Evolutionary conservation across 2,329 filamentous ascomycete genomes (phyloP).

Genomic region (Sphaerulina vaccinii): DNA sequence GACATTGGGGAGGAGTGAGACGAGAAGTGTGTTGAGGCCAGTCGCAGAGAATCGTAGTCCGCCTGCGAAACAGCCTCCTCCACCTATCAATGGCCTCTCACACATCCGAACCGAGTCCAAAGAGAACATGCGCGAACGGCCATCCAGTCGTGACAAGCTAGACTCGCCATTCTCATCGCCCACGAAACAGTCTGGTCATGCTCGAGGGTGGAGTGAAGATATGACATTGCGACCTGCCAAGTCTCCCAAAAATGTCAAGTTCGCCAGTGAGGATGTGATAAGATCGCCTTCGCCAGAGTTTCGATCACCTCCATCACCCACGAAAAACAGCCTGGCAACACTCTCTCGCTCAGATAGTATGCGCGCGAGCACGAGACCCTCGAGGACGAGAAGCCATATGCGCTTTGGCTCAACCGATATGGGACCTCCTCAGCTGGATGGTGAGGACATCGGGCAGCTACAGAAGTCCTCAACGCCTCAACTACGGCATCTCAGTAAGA

Average conservation of each 20-base stretch:
- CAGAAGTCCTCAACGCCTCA: slow-evolving; percentile 88
- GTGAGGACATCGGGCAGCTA: slow-evolving; percentile 70
- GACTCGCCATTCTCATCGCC: slow-evolving; percentile 21
- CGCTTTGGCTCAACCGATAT: slow-evolving; percentile 35
- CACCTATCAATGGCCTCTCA: slow-evolving; percentile 16
- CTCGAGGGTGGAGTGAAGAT: slow-evolving; percentile 29
- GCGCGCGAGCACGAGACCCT: slow-evolving; percentile 36
- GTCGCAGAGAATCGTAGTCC: slow-evolving; percentile 34
- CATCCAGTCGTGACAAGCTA: slow-evolving; percentile 22
- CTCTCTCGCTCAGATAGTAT: slow-evolving; percentile 40
- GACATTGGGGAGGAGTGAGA: slow-evolving; percentile 33
- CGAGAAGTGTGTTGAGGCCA: slow-evolving; percentile 31
- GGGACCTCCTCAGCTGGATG: slow-evolving; percentile 34
- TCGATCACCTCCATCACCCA: slow-evolving; percentile 30
- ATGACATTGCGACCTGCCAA: slow-evolving; percentile 25
- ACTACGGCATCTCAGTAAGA: slow-evolving; percentile 83
- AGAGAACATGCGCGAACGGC: slow-evolving; percentile 29
- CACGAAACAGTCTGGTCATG: slow-evolving; percentile 27
- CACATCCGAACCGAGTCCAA: slow-evolving; percentile 30
- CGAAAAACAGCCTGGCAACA: slow-evolving; percentile 36
- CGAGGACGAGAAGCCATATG: slow-evolving; percentile 32
- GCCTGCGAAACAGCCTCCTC: slow-evolving; percentile 8
- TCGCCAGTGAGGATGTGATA: slow-evolving; percentile 7
- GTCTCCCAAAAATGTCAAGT: slow-evolving; percentile 12
- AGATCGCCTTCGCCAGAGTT: slow-evolving; percentile 7